Conservation (phyloP, 192 early-diverging fungal species). For the Cladochytrium replicatum region DNA sequence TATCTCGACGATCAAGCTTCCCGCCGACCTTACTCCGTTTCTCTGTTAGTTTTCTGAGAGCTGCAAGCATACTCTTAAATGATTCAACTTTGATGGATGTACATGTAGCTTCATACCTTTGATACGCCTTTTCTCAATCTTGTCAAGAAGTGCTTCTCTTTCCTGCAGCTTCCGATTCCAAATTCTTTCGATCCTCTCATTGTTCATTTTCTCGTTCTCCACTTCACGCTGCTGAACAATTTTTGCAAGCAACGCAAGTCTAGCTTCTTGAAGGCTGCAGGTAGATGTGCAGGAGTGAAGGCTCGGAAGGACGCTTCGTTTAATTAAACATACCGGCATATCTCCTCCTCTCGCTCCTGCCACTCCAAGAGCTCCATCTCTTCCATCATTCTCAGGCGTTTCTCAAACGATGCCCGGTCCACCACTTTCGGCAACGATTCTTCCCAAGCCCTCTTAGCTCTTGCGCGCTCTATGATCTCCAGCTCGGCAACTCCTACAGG, state of each 20-base stretch:
- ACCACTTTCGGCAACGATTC: conserved; percentile 39
- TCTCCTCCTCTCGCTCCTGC: conserved; percentile 50
- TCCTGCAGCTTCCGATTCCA: conserved; percentile 53
- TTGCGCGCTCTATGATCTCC: conserved; percentile 53
- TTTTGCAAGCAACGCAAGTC: conserved; percentile 35
- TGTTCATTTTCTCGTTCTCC: conserved; percentile 39
- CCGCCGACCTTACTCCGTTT: conserved; percentile 32
- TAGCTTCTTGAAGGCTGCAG: conserved; percentile 36
- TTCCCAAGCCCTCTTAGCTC: conserved; percentile 52
- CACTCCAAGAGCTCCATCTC: conserved; percentile 53
- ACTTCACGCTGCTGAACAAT: conserved; percentile 41
- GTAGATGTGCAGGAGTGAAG: neutral
- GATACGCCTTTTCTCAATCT: conserved; percentile 33
- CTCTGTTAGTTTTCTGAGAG: conserved; percentile 38
- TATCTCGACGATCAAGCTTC: conserved; percentile 39
- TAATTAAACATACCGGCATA: conserved; percentile 21
- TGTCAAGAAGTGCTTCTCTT: conserved; percentile 34
- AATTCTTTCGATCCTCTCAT: conserved; percentile 36
- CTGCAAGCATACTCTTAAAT: conserved; percentile 7
- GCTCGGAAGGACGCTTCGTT: neutral
- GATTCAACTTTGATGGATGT: neutral
- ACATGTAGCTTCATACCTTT: conserved; percentile 17
- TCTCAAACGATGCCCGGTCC: conserved; percentile 43
- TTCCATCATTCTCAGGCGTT: conserved; percentile 52
- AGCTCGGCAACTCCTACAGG: conserved; percentile 44